A percentile compares a stretch with the other conserved stretches of the same genome.
phyloP scores from a whole-genome alignment of 352 stramenopile genomes.

The Labyrinthula sp. region DNA sequence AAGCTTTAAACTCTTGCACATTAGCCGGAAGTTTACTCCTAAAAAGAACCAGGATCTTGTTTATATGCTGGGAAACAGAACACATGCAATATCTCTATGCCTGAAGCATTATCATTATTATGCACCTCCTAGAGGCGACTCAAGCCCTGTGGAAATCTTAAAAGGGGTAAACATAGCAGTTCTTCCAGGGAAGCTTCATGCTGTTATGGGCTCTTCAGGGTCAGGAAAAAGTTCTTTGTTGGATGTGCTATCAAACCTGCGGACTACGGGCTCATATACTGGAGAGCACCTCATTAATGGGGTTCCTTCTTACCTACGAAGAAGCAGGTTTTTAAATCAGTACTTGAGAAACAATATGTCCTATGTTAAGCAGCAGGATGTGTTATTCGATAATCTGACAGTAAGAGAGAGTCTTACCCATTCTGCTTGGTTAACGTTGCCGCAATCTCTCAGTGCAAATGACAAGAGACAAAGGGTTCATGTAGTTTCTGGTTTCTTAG shows the following conservation, averaged over 20 bases:
- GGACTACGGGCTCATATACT: conserved; percentile 1
- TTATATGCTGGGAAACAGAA: too few relatives aligned
- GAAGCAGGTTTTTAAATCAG: conserved; percentile 5
- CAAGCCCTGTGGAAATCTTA: conserved; percentile 9
- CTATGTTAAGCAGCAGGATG: conserved; percentile 23
- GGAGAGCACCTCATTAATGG: conserved; percentile 24
- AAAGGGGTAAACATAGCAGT: conserved; percentile 11
- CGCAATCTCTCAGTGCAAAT: conserved; percentile 8
- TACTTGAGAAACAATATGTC: conserved; percentile 15
- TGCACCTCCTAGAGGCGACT: too few relatives aligned
- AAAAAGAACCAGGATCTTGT: too few relatives aligned
- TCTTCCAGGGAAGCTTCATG: conserved; percentile 4
- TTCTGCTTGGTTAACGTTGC: conserved; percentile 18
- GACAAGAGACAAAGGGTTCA: conserved; percentile 11
- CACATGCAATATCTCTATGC: too few relatives aligned
- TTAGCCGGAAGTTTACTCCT: too few relatives aligned
- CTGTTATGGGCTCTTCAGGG: conserved; percentile 26
- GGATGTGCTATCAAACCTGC: conserved; percentile 14
- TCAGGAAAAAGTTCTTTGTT: conserved; percentile 24
- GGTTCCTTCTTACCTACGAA: conserved; percentile 8
- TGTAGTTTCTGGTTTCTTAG: conserved; percentile 39
- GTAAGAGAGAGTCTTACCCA: conserved; percentile 20
- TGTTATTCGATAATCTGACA: conserved; percentile 20
- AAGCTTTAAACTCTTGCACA: too few relatives aligned
- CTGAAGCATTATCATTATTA: too few relatives aligned